Evolutionary conservation across 116 monocot species (phyloP).

Genomic region (Trichopus zeylanicus): DNA sequence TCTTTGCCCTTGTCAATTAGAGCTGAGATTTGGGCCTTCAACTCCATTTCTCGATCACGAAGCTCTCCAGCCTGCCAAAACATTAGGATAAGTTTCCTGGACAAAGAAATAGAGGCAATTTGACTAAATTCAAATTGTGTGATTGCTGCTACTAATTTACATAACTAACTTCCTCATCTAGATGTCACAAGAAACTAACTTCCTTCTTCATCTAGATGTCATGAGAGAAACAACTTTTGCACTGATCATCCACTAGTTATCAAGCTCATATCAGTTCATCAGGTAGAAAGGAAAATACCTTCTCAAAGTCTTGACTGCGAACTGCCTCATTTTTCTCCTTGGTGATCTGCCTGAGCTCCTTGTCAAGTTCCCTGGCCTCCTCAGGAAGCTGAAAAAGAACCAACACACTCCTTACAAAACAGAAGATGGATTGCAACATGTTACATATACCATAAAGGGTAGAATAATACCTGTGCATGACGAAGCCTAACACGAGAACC

Average conservation of each 20-base stretch:
- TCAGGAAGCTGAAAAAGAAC: constrained; percentile 32
- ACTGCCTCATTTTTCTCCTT: constrained; percentile 51
- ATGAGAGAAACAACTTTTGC: background rate
- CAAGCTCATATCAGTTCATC: background rate
- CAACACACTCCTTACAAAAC: background rate
- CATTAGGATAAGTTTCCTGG: too few relatives aligned
- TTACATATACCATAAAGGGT: background rate
- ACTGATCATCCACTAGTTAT: background rate
- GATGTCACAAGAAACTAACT: too few relatives aligned
- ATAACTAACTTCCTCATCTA: too few relatives aligned
- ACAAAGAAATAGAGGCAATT: too few relatives aligned
- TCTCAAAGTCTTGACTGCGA: constrained; percentile 48
- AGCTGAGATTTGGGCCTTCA: too few relatives aligned
- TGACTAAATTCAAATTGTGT: too few relatives aligned
- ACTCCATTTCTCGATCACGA: too few relatives aligned
- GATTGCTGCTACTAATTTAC: too few relatives aligned
- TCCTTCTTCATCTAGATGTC: too few relatives aligned
- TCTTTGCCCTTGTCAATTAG: too few relatives aligned
- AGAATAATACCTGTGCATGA: constrained; percentile 29
- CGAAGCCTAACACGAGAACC: constrained; percentile 42
- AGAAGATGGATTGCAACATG: background rate
- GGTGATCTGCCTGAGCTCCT: constrained; percentile 37
- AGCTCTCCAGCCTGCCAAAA: constrained; percentile 17
- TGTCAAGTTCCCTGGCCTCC: constrained; percentile 43
- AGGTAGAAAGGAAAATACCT: constrained; percentile 16